A percentile compares a stretch with the other conserved stretches of the same genome.
phyloP scores from a whole-genome alignment of 2,329 filamentous ascomycete species.

The Aplosporella prunicola region DNA sequence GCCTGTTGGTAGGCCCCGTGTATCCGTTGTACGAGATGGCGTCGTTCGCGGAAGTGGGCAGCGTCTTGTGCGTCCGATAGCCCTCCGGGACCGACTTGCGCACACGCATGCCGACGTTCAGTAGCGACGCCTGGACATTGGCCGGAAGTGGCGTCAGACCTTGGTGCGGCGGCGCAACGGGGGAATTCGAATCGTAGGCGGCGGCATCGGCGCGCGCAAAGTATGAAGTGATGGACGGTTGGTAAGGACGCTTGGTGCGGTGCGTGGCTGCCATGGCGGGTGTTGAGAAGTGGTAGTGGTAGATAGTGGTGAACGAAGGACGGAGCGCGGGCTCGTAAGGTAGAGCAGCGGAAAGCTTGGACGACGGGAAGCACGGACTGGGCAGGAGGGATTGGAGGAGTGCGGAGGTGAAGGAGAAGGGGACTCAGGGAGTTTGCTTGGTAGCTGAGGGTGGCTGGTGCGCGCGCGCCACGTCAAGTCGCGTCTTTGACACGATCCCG shows the following conservation, averaged over 20 bases:
- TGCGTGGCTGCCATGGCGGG: slow-evolving; percentile 16
- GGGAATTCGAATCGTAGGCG: slow-evolving; percentile 3
- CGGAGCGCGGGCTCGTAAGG: too few relatives aligned
- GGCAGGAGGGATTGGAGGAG: too few relatives aligned
- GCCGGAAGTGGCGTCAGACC: slow-evolving; percentile 42
- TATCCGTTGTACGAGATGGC: neutral
- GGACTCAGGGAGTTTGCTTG: too few relatives aligned
- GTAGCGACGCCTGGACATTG: slow-evolving; percentile 68
- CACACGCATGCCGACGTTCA: slow-evolving; percentile 88
- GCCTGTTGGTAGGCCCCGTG: slow-evolving; percentile 12
- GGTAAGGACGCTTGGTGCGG: slow-evolving; percentile 35
- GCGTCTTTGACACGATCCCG: too few relatives aligned
- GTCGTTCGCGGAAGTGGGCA: neutral
- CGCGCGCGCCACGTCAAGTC: too few relatives aligned
- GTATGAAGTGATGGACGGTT: slow-evolving; percentile 37
- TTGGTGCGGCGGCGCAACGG: neutral
- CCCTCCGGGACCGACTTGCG: slow-evolving; percentile 89
- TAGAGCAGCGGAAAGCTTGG: too few relatives aligned
- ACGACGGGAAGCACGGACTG: too few relatives aligned
- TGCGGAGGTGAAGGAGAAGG: too few relatives aligned
- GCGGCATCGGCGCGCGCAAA: slow-evolving; percentile 24
- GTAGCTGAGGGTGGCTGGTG: too few relatives aligned
- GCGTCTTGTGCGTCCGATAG: slow-evolving; percentile 64
- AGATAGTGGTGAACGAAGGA: too few relatives aligned
- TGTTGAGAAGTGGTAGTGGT: neutral